Evolutionary conservation across 78 protist genomes (phyloP).

Genomic region (slime mould (Dictyostelium discoideum)): DNA sequence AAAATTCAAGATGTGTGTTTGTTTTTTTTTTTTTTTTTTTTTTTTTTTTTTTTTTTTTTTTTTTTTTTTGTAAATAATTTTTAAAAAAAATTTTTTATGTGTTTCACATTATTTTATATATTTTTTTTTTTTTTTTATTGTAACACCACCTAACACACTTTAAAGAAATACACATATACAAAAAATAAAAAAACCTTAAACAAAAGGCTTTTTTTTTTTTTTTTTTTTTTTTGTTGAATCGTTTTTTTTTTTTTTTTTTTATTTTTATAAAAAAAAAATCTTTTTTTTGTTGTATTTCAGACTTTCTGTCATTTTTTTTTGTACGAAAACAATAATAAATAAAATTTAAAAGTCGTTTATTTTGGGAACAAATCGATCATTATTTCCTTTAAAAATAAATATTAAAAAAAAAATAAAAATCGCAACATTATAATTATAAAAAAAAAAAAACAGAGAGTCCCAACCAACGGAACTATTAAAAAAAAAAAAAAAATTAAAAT

Average conservation of each 20-base stretch:
- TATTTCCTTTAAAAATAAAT: background rate
- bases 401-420: too few relatives aligned
- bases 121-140: too few relatives aligned
- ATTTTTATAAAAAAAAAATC: too few relatives aligned
- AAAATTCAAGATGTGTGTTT: background rate
- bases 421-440: background rate
- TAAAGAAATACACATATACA: background rate
- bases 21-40: too few relatives aligned
- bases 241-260: background rate
- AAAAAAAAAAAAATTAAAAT: too few relatives aligned
- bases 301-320: background rate
- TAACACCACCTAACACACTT: background rate
- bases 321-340: too few relatives aligned
- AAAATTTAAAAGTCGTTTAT: background rate
- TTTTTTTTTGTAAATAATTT: too few relatives aligned
- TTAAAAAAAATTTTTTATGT: background rate
- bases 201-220: too few relatives aligned
- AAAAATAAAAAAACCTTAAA: too few relatives aligned
- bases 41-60: too few relatives aligned
- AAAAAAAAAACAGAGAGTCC: background rate
- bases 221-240: background rate
- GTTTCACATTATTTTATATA: background rate
- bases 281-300: background rate
- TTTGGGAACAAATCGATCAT: background rate
- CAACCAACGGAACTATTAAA: background rate